Percentiles rank a stretch among this genome's conserved stretches.
Conservation (phyloP, 2,329 filamentous ascomycete genomes). For the Alternaria conjuncta region DNA sequence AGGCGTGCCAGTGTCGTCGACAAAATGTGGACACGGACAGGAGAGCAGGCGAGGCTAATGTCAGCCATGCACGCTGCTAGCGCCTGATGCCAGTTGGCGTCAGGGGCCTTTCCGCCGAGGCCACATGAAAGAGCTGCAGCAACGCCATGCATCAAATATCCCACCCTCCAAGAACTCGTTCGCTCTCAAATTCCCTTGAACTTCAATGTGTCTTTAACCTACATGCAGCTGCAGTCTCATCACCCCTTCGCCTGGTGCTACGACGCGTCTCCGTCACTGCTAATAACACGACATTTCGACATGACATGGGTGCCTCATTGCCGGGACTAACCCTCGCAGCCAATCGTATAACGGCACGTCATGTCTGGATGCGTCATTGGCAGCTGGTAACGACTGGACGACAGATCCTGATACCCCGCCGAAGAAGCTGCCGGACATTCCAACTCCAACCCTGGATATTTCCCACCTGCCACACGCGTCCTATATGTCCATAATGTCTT, state of each 20-base stretch:
- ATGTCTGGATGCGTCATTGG: slow-evolving; percentile 5
- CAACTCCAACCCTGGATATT: neutral
- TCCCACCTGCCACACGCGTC: neutral
- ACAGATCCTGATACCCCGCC: neutral
- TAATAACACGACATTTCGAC: neutral
- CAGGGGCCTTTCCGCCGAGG: slow-evolving; percentile 11
- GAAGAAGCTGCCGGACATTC: neutral
- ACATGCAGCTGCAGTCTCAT: no score
- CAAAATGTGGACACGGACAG: slow-evolving; percentile 20
- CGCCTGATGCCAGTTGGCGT: slow-evolving; percentile 11
- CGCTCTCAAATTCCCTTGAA: no score
- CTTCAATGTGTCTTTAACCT: no score
- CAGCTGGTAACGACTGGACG: slow-evolving; percentile 3
- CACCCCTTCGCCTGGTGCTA: neutral
- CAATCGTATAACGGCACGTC: slow-evolving; percentile 13
- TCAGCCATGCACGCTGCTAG: slow-evolving; percentile 7
- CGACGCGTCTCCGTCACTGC: slow-evolving; percentile 20
- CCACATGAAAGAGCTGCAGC: slow-evolving; percentile 13
- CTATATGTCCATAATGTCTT: neutral
- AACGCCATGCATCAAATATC: neutral
- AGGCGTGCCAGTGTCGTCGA: slow-evolving; percentile 26
- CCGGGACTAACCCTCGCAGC: neutral
- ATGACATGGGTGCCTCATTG: neutral
- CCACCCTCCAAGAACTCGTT: neutral
- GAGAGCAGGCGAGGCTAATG: slow-evolving; percentile 17